Evolutionary conservation across 495 filamentous ascomycete species (phyloP).

Genomic region (Penicillium silybi): DNA sequence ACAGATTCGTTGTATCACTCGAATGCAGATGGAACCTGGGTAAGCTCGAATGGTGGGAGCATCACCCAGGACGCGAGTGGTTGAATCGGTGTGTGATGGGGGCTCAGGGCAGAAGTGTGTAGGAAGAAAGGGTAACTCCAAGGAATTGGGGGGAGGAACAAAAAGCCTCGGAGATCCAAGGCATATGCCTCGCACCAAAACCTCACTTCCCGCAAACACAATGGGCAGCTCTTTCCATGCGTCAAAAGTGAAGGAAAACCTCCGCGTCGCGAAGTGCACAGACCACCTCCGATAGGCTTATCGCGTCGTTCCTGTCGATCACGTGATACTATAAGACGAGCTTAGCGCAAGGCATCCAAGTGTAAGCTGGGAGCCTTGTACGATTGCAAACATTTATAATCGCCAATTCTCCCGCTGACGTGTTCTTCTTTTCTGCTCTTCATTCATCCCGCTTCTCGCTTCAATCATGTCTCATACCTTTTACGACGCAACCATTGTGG

Average conservation of each 20-base stretch:
- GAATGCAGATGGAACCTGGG: too few species aligned
- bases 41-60: not conserved
- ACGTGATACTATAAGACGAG: not conserved
- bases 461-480: slow-evolving; percentile 22
- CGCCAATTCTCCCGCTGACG: not conserved
- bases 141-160: not conserved
- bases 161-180: not conserved
- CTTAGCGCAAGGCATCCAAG: not conserved
- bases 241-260: not conserved
- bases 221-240: not conserved
- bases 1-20: not conserved
- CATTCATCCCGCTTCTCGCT: not conserved
- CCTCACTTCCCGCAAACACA: not conserved
- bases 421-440: not conserved
- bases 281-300: not conserved
- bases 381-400: not conserved
- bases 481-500: slow-evolving; percentile 32
- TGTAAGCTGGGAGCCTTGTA: too few species aligned
- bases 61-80: not conserved
- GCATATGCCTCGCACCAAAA: not conserved
- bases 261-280: not conserved
- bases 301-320: not conserved
- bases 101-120: not conserved
- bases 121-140: not conserved
- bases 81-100: not conserved